phyloP scores from a whole-genome alignment of 352 stramenopile species.

The Phytophthora cryptogea region DNA sequence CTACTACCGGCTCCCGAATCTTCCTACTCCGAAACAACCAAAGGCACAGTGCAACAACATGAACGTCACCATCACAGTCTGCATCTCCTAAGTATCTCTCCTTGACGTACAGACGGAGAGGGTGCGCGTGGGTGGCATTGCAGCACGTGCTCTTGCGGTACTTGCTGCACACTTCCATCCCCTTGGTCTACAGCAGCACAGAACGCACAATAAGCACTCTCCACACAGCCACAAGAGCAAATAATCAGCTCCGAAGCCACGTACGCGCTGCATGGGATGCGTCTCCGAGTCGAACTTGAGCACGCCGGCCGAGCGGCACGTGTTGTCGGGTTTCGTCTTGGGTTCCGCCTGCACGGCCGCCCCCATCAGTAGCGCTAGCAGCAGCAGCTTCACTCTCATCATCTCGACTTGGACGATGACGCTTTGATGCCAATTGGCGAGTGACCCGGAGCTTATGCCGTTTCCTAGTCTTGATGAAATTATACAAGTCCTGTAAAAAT shows the following conservation, averaged over 20 bases:
- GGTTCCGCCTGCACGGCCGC: constrained; percentile 26
- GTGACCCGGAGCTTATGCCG: background rate
- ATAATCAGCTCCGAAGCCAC: constrained; percentile 7
- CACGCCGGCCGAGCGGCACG: constrained; percentile 61
- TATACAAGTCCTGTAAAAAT: constrained; percentile 3
- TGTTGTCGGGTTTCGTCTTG: constrained; percentile 36
- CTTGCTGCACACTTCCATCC: constrained; percentile 80
- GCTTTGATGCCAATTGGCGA: constrained; percentile 14
- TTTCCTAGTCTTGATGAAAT: background rate
- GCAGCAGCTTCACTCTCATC: constrained; percentile 31
- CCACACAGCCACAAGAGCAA: background rate
- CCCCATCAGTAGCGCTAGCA: constrained; percentile 21
- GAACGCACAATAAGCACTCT: constrained; percentile 1
- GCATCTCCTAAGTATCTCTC: constrained; percentile 3
- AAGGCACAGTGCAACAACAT: constrained; percentile 3
- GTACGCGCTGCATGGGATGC: constrained; percentile 69
- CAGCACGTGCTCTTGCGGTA: constrained; percentile 86
- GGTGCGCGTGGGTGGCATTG: constrained; percentile 65
- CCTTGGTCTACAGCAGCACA: constrained; percentile 42
- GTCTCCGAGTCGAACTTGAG: constrained; percentile 73
- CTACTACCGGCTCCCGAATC: constrained; percentile 77
- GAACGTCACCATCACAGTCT: background rate
- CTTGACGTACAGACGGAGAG: constrained; percentile 63
- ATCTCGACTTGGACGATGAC: constrained; percentile 13
- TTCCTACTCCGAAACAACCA: constrained; percentile 45